These are phyloP conservation scores for Tricholoma sp. DNA, from an alignment of 768 basidiomycete species.

Conservation along the genomic window DNA sequence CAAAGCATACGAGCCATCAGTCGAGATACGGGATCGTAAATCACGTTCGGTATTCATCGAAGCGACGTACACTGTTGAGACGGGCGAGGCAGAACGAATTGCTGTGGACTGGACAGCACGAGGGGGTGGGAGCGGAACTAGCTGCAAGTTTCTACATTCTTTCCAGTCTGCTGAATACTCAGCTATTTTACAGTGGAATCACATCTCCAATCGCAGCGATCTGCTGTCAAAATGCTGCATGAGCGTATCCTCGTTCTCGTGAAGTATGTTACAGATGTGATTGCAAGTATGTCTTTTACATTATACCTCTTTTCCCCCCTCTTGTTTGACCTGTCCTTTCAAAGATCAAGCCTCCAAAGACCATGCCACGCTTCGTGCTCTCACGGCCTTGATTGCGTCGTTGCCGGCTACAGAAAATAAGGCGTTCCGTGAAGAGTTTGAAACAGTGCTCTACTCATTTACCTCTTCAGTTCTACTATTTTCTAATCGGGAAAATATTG, in stretches of 20 bases:
- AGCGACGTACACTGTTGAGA: constrained; percentile 85
- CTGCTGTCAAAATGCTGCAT: constrained; percentile 95
- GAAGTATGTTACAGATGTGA: constrained; percentile 77
- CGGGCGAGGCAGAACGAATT: constrained; percentile 97
- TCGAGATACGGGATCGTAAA: constrained; percentile 77
- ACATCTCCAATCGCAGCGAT: constrained; percentile 85
- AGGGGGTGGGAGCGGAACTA: constrained; percentile 78
- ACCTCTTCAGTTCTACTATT: neutral
- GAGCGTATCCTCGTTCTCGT: constrained; percentile 84
- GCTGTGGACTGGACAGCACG: constrained; percentile 95
- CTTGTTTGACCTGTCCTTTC: neutral
- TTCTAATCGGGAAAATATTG: neutral
- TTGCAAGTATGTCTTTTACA: constrained; percentile 49
- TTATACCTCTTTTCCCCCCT: neutral
- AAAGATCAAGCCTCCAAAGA: constrained; percentile 73
- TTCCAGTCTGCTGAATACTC: neutral
- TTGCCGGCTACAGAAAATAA: constrained; percentile 83
- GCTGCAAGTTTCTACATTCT: constrained; percentile 45
- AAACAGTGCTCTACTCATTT: constrained; percentile 49
- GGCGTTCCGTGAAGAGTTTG: constrained; percentile 83
- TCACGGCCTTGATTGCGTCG: constrained; percentile 83
- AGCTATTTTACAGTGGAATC: constrained; percentile 64
- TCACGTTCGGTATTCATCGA: constrained; percentile 80
- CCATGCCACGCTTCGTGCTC: constrained; percentile 74
- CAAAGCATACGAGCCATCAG: constrained; percentile 88